phyloP scores from a whole-genome alignment of 176 grass and related monocot genomes.

The Oryza glaberrima region DNA sequence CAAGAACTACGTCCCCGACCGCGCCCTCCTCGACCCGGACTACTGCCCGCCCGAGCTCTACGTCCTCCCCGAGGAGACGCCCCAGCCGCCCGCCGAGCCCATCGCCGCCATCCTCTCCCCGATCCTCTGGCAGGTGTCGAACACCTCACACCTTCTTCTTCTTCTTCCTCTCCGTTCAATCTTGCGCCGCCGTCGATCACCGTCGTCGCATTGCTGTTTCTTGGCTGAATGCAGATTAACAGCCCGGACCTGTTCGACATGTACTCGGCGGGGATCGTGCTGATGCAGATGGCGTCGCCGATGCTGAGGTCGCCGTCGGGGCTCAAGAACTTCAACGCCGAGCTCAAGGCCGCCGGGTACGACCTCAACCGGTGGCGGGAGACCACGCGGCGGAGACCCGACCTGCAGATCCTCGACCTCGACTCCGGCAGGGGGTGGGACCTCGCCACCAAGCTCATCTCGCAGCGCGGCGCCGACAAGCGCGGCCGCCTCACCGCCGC shows the following conservation, averaged over 20 bases:
- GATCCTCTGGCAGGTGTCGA: conserved; percentile 75
- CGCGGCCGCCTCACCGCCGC: conserved; percentile 70
- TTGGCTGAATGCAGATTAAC: conserved; percentile 78
- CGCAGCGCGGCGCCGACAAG: conserved; percentile 63
- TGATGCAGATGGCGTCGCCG: conserved; percentile 96
- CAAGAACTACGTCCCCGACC: conserved; percentile 92
- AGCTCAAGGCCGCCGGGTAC: conserved; percentile 78
- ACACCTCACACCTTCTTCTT: no score
- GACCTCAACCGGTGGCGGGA: conserved; percentile 84
- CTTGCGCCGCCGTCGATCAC: no score
- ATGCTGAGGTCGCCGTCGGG: conserved; percentile 57
- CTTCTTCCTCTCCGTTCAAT: no score
- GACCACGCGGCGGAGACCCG: conserved; percentile 57
- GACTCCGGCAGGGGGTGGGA: conserved; percentile 90
- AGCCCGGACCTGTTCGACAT: conserved; percentile 94
- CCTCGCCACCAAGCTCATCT: conserved; percentile 92
- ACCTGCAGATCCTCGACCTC: conserved; percentile 75
- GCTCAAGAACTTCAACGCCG: conserved; percentile 93
- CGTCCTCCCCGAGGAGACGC: conserved; percentile 95
- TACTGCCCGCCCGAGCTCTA: conserved; percentile 96
- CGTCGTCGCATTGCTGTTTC: no score
- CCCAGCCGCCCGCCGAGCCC: conserved; percentile 73
- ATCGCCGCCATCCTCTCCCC: conserved; percentile 95
- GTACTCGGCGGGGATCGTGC: conserved; percentile 93
- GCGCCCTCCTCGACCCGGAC: conserved; percentile 77